phyloP scores from a whole-genome alignment of 192 early-diverging fungal species.

The Entrophospora sp. region DNA sequence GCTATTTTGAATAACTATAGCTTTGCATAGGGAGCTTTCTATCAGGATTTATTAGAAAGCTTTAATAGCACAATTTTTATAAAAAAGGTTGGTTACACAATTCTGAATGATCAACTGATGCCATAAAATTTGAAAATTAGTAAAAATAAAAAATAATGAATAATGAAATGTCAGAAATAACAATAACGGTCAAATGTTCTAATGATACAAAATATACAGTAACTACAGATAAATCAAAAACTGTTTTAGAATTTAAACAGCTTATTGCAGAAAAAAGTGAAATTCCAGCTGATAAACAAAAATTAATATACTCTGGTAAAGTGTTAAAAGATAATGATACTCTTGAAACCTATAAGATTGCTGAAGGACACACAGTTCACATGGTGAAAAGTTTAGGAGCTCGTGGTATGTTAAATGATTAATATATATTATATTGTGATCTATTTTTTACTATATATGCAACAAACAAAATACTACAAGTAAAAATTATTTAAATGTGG shows the following conservation, averaged over 20 bases:
- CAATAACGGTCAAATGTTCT: slow-evolving; percentile 64
- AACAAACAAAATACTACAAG: too few relatives aligned
- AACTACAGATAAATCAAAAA: slow-evolving; percentile 46
- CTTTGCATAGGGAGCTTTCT: too few relatives aligned
- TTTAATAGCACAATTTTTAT: not conserved
- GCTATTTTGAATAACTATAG: too few relatives aligned
- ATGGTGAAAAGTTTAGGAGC: slow-evolving; percentile 68
- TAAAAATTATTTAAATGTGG: too few relatives aligned
- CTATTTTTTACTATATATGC: too few relatives aligned
- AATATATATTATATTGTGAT: too few relatives aligned
- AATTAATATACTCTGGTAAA: slow-evolving; percentile 88
- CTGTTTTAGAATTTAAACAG: slow-evolving; percentile 68
- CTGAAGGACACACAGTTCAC: slow-evolving; percentile 83
- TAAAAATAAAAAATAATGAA: not conserved
- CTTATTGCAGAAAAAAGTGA: slow-evolving; percentile 57
- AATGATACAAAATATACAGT: slow-evolving; percentile 67
- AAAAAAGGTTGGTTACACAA: not conserved
- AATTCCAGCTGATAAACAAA: slow-evolving; percentile 60
- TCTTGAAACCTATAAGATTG: slow-evolving; percentile 71
- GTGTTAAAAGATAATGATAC: slow-evolving; percentile 89
- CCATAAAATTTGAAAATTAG: too few relatives aligned
- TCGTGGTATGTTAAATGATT: slow-evolving; percentile 17
- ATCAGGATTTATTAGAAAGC: too few relatives aligned
- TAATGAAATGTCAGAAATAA: slow-evolving; percentile 33
- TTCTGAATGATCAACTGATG: not conserved